Conservation (phyloP, 257 asterid genomes). For the Craterostigma plantagineum region DNA sequence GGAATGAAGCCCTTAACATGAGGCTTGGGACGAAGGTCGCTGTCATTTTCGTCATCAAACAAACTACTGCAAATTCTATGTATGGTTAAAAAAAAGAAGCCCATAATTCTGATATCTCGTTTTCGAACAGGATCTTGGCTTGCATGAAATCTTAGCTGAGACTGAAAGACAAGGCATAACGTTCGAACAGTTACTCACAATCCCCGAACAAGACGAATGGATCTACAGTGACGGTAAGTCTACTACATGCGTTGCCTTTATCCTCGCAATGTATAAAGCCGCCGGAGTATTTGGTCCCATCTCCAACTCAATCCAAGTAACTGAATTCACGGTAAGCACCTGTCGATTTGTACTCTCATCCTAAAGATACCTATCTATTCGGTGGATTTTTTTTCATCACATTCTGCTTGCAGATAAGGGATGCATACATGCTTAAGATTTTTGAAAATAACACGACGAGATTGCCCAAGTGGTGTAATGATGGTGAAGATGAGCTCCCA, state of each 20-base stretch:
- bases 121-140: conserved; percentile 70
- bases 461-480: conserved; percentile 80
- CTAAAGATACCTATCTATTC: not conserved
- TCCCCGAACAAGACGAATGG: conserved; percentile 99
- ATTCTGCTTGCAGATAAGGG: conserved; percentile 47
- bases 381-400: conserved; percentile 5
- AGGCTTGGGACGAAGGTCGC: conserved; percentile 92
- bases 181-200: conserved; percentile 76
- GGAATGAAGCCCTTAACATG: conserved; percentile 99
- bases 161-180: conserved; percentile 80
- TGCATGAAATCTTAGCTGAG: conserved; percentile 71
- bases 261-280: conserved; percentile 85
- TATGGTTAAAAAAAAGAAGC: too few relatives aligned
- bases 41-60: too few relatives aligned
- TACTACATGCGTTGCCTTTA: conserved; percentile 91
- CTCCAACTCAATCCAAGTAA: conserved; percentile 75
- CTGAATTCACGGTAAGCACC: conserved; percentile 81
- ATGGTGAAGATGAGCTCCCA: conserved; percentile 32
- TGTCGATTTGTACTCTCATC: not conserved
- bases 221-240: conserved; percentile 96
- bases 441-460: conserved; percentile 59
- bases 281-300: conserved; percentile 80
- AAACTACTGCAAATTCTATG: not conserved
- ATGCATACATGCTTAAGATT: conserved; percentile 87
- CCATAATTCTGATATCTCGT: conserved; percentile 1